Evolutionary conservation across 2,329 filamentous ascomycete genomes (phyloP), one percentile per base, ranked within the genome.

Genomic region (Hypoxylon rubiginosum): DNA sequence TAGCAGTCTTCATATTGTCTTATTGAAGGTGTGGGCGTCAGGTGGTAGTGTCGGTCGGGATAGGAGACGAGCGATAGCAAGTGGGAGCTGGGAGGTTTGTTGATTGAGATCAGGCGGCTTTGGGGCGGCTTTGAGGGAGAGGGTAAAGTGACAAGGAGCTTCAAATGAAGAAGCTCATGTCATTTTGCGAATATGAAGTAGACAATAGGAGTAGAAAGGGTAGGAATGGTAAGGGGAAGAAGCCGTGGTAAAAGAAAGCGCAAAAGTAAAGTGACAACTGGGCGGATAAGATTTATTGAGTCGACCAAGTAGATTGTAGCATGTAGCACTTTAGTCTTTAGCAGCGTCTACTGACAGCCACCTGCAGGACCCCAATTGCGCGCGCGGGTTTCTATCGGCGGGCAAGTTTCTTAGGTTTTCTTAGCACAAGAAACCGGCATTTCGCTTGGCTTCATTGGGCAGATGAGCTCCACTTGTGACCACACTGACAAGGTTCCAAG

Each of bases 1-100:
- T 88, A 52, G 84, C 83, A 49, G 85, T 84, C 79, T 86, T 89
- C 86, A 89, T 89, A 41, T 73, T 79, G 68, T 32, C 56, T 26
- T 54, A 39, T 48, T 45, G 13, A 53, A 43, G n/a, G 52, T 21
- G 21, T 28, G 24, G 30, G 21, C 43, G 52, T 50, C 17, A 53
- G 66, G 61, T 59, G 54, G 66, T 54, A 53, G 54, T 28, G 30
- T 57, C 39, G 57, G 59, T 66, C 52, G 64, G 55, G 43, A 53
- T 28, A 30, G 58, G 24, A 52, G 45, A 60, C 28, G 64, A 59
- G 58, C 15, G 58, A 48, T 46, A 57, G 70, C 63, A 68, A 64
- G 71, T 67, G 68, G 67, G 70, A 67, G 68, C 49, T 69, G 68
- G 67, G 70, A 67, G 68, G 50, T 69, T 64, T 62, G 48, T 63